Evolutionary conservation across 2,329 filamentous ascomycete species (phyloP).

Genomic region (Phaeosphaeria sp.): DNA sequence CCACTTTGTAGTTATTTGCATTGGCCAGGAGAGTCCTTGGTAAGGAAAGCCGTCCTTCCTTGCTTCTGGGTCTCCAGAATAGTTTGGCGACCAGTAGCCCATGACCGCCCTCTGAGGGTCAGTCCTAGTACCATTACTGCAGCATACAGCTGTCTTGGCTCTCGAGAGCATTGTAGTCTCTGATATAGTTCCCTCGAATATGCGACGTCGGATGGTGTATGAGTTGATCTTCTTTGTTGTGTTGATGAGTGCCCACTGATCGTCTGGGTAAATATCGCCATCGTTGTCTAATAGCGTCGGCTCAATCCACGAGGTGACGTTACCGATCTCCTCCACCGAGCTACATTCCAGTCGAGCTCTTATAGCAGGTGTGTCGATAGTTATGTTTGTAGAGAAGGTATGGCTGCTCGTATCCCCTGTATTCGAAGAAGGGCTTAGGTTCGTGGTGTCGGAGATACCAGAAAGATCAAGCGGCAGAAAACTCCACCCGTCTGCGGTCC

Average conservation of each 20-base stretch:
- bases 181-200: conserved; percentile 2
- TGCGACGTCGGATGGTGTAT: background rate
- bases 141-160: conserved; percentile 7
- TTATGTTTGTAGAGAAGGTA: background rate
- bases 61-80: background rate
- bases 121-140: conserved; percentile 12
- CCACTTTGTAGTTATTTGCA: conserved; percentile 3
- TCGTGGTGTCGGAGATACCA: background rate
- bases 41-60: background rate
- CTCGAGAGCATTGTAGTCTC: conserved; percentile 10
- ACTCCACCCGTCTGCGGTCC: conserved; percentile 10
- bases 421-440: background rate
- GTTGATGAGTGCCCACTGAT: conserved; percentile 1
- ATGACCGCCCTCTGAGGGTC: conserved; percentile 7
- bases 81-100: conserved; percentile 21
- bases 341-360: conserved; percentile 4
- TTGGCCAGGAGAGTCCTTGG: background rate
- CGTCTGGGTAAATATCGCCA: background rate
- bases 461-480: conserved; percentile 3
- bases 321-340: conserved; percentile 2
- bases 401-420: background rate
- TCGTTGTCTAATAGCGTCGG: background rate
- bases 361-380: background rate
- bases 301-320: conserved; percentile 16
- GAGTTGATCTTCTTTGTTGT: background rate